A percentile compares a stretch with the other conserved stretches of the same genome.
phyloP scores from a whole-genome alignment of 164 flowering plant species.

The Vitis rupestris region DNA sequence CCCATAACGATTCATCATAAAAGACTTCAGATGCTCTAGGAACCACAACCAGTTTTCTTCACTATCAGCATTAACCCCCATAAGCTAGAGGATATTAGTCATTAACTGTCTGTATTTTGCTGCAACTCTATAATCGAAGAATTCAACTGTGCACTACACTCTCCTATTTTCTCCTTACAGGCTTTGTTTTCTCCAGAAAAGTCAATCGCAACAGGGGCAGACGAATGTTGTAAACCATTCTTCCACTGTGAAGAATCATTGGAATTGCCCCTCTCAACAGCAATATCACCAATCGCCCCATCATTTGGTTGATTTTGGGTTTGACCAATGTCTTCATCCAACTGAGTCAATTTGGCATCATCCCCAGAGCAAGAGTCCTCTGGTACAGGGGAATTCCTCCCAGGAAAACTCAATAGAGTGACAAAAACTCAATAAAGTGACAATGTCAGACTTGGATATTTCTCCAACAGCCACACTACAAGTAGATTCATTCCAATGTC shows the following conservation, averaged over 20 bases:
- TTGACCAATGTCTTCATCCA: slow-evolving; percentile 22
- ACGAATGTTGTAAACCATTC: slow-evolving; percentile 1
- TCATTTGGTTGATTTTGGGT: slow-evolving; percentile 20
- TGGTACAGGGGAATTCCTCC: slow-evolving; percentile 18
- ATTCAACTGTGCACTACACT: too few species aligned
- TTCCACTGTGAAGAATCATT: slow-evolving; percentile 2
- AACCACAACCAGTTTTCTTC: too few species aligned
- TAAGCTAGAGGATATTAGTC: too few species aligned
- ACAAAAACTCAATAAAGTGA: background rate
- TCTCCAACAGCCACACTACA: slow-evolving; percentile 97
- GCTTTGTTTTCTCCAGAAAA: too few species aligned
- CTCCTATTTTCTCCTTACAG: too few species aligned
- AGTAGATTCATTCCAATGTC: slow-evolving; percentile 90
- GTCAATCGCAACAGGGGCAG: background rate
- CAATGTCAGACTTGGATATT: slow-evolving; percentile 48
- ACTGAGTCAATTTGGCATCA: slow-evolving; percentile 32
- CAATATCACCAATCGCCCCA: slow-evolving; percentile 20
- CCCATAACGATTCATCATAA: too few species aligned
- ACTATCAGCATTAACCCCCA: too few species aligned
- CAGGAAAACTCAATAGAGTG: slow-evolving; percentile 52
- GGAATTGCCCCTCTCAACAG: slow-evolving; percentile 20
- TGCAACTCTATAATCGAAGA: too few species aligned
- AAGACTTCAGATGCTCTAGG: too few species aligned
- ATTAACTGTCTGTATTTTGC: too few species aligned
- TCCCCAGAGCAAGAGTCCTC: slow-evolving; percentile 29